Percentiles rank a stretch among this genome's conserved stretches.
Conservation (phyloP, 1,284 basidiomycete species). For the Pseudozyma pruni region DNA sequence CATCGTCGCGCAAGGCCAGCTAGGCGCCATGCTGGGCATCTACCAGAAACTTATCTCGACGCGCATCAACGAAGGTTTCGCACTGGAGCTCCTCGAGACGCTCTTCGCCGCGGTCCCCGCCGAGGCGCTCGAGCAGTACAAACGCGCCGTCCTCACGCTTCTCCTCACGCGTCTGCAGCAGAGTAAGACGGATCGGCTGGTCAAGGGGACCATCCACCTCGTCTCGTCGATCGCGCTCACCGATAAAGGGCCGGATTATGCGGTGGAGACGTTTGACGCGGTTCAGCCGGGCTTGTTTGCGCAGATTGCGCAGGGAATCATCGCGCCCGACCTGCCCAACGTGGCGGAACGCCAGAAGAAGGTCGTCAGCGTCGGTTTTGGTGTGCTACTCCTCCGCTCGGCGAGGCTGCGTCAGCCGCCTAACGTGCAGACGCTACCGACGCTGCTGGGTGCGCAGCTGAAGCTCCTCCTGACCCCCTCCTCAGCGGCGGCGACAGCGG, state of each 20-base stretch:
- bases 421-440: constrained; percentile 66
- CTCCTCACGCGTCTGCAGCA: constrained; percentile 85
- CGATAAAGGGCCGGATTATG: constrained; percentile 74
- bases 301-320: constrained; percentile 81
- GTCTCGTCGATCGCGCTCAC: constrained; percentile 70
- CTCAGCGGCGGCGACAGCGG: constrained; percentile 73
- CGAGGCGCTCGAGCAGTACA: constrained; percentile 76
- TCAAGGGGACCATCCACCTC: constrained; percentile 84
- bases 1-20: constrained; percentile 80
- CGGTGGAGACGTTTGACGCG: constrained; percentile 80
- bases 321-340: constrained; percentile 83
- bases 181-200: constrained; percentile 89
- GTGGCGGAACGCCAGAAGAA: constrained; percentile 84
- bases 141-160: constrained; percentile 81
- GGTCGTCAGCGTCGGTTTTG: constrained; percentile 83
- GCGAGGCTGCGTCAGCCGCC: constrained; percentile 76
- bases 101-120: constrained; percentile 79
- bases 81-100: constrained; percentile 86
- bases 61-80: constrained; percentile 88
- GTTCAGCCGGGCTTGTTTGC: constrained; percentile 87
- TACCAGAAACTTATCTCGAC: constrained; percentile 90
- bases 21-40: constrained; percentile 85
- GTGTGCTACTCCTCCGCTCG: constrained; percentile 74
- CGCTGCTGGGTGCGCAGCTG: constrained; percentile 72
- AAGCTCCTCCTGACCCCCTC: constrained; percentile 77